phyloP scores from a whole-genome alignment of 2,329 filamentous ascomycete genomes.

The Trichoderma oligosporum region DNA sequence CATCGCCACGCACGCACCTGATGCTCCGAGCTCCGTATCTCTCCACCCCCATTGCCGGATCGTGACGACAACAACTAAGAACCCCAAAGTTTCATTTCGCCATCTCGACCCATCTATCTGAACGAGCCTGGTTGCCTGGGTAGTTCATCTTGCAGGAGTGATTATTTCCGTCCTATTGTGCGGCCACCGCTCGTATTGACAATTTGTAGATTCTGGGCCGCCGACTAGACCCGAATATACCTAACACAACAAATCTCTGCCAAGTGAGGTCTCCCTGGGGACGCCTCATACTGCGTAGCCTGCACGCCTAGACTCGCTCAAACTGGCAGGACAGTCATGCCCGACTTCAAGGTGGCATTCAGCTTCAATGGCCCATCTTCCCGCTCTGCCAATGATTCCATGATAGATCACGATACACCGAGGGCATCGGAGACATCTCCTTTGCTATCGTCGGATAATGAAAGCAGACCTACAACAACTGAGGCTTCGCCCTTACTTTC shows the following conservation, averaged over 20 bases:
- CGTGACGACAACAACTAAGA: slow-evolving; percentile 15
- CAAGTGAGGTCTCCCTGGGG: slow-evolving; percentile 9
- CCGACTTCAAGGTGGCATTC: slow-evolving; percentile 4
- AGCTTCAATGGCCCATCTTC: not conserved
- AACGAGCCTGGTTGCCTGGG: not conserved
- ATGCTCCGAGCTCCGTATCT: too few species aligned
- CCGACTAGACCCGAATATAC: too few species aligned
- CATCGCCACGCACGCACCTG: not conserved
- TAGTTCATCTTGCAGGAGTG: not conserved
- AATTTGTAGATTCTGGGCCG: not conserved
- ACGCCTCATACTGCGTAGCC: slow-evolving; percentile 7
- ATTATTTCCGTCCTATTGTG: not conserved
- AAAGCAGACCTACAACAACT: slow-evolving; percentile 27
- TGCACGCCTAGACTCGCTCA: not conserved
- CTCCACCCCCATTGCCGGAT: slow-evolving; percentile 8
- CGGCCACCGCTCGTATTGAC: not conserved
- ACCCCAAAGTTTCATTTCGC: not conserved
- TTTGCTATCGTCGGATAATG: slow-evolving; percentile 38
- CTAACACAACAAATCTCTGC: too few species aligned
- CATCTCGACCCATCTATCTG: not conserved
- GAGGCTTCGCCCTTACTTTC: slow-evolving; percentile 55
- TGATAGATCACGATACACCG: not conserved
- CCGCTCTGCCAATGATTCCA: slow-evolving; percentile 1
- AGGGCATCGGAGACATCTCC: slow-evolving; percentile 39
- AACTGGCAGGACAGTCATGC: slow-evolving; percentile 9